A percentile compares a stretch with the other conserved stretches of the same genome.
Evolutionary conservation across 768 basidiomycete genomes (phyloP).

Genomic region (Termitomyces sp.): DNA sequence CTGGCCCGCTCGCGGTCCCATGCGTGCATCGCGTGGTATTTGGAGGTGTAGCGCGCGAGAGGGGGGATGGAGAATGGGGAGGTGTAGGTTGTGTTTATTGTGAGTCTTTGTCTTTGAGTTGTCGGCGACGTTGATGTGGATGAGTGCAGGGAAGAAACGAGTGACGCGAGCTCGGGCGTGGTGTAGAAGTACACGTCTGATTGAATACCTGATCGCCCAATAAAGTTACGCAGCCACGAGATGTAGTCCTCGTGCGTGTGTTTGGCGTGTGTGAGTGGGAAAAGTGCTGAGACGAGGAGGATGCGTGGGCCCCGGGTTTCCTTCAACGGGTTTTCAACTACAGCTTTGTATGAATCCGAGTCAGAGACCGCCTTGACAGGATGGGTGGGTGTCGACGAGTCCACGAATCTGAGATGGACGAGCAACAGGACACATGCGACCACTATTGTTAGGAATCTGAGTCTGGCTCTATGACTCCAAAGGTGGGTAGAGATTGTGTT

Average conservation of each 20-base stretch:
- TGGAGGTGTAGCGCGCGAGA: conserved; percentile 24
- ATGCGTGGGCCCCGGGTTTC: conserved; percentile 25
- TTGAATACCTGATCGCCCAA: conserved; percentile 35
- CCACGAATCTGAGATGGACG: background rate
- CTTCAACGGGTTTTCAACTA: background rate
- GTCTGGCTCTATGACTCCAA: background rate
- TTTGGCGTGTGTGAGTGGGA: conserved; percentile 47
- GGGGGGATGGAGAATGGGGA: conserved; percentile 48
- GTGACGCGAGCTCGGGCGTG: conserved; percentile 31
- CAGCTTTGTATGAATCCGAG: background rate
- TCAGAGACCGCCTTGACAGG: background rate
- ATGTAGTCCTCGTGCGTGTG: conserved; percentile 43
- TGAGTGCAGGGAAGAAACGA: conserved; percentile 20
- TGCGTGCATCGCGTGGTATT: conserved; percentile 39
- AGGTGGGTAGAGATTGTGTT: background rate
- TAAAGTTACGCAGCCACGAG: conserved; percentile 41
- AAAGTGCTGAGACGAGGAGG: conserved; percentile 54
- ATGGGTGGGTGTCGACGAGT: background rate
- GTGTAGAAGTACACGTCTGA: conserved; percentile 52
- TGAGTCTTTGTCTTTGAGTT: background rate
- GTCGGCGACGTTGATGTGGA: background rate
- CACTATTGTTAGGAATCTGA: background rate
- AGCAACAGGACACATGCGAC: background rate
- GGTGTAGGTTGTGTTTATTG: conserved; percentile 24
- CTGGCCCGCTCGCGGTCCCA: conserved; percentile 38